Base-by-base conservation (phyloP, 163 green algal species). In the Volvox carteri region DNA sequence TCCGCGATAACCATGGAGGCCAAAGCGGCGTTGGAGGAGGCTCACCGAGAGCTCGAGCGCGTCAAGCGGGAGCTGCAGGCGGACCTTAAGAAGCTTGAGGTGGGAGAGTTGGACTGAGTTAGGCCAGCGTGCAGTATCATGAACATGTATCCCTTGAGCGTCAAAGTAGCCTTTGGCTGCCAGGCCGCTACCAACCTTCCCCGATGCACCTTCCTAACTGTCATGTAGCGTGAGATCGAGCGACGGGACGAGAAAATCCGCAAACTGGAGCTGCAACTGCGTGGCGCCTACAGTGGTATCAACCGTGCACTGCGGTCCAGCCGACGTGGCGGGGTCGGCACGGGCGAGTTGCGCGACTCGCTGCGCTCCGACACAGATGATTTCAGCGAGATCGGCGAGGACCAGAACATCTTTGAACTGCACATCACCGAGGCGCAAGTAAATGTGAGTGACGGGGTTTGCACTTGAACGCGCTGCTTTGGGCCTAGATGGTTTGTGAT, bases 361-460 rank as follows among this genome's bases (percentile, higher is more conserved):
- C 62, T 78, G 39, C 78, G 67, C 68, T 92, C 84, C 25, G 56
- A 94, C 60, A 87, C 90, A 11, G 93, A 95, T 35, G 86, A 93
- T 85, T 48, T 94, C 25, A 87, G 56, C n/a, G 93, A 90, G 21
- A 86, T 95, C 54, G 89, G 60, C 2, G 84, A 89, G 41, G 77
- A 92, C 19, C 91, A 95, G 86, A 95, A 95, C 78, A 37, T 94
- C 7, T 88, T 95, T 25, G 93, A 95, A 89, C 81, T 95, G 70
- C 84, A 92, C 37, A 78, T 95, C 78, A 90, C 78, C 8, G 93
- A 95, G 42, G 92, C 93, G 8, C 86, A 78, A 19, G 16, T 95
- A 14, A 85, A 87, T 83, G 93, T 95, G 35, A 90, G 92, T 88
- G 30, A n/a, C n/a, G n/a, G n/a, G n/a, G n/a, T n/a, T n/a, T n/a